Evolutionary conservation across 1,284 basidiomycete species (phyloP), one percentile per base, ranked within the genome.

Genomic region (Cystobasidium pallidum): DNA sequence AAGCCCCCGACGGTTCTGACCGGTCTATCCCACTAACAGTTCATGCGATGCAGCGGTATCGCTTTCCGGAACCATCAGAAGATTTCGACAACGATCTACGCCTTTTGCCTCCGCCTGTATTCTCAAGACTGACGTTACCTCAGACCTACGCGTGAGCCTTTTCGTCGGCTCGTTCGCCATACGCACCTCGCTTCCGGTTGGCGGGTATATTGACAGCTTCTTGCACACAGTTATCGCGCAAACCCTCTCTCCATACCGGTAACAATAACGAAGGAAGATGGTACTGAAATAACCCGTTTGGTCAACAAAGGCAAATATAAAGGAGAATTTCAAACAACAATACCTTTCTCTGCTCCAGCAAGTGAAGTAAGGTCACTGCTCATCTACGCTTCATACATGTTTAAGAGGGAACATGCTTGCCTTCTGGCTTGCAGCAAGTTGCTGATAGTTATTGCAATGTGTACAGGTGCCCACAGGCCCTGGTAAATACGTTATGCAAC

Each of bases 231-330:
- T 74, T 91, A 89, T 82, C 90, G 89, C 77, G 83, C 87, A 15
- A 92, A 90, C 77, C 83, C 88, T 8, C 86, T 88, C 8, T 91
- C 91, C 0, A 86, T 90, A 72, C 82, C 86, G 1, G 84, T 88
- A 3, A 88, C 86, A 3, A 81, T 85, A 8, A 81, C 88, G 3
- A 86, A 91, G 76, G 86, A 89, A 76, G 85, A 86, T 73, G 78
- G 91, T 90, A 80, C 88, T 85, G 79, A 90, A 88, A 77, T 73
- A 21, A 67, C 64, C 0, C 84, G 91, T 1, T 83, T 91, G 39
- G 89, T 92, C 73, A 92, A 92, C 78, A 85, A 85, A 73, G 86
- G 87, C 83, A 85, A 90, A 26, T 91, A 89, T 88, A 91, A 89
- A 78, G 88, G 89, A 13, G 88, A 86, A 76, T 88, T 88, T 0